phyloP scores from a whole-genome alignment of 2,329 filamentous ascomycete species.

The Phialophora macrospora region DNA sequence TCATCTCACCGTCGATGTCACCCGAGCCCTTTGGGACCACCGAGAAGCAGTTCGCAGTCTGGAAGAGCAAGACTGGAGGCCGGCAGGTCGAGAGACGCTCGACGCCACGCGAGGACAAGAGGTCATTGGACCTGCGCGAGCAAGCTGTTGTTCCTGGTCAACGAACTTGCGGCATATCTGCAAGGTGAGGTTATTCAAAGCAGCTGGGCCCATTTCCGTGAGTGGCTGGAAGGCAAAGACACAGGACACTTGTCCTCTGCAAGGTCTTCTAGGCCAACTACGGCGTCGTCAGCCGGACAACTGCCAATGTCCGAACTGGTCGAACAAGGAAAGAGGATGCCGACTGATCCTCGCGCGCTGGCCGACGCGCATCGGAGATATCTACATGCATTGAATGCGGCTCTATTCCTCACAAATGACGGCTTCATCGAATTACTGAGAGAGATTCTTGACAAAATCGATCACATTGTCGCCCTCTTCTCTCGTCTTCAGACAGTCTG shows the following conservation, averaged over 20 bases:
- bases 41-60: conserved; percentile 64
- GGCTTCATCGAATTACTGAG: conserved; percentile 50
- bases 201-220: conserved; percentile 78
- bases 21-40: conserved; percentile 70
- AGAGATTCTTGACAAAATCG: conserved; percentile 60
- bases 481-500: conserved; percentile 77
- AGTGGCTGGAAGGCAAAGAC: conserved; percentile 68
- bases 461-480: conserved; percentile 78
- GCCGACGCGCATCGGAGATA: conserved; percentile 79
- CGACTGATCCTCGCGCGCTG: conserved; percentile 77
- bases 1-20: conserved; percentile 77
- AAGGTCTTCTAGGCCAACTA: conserved; percentile 47
- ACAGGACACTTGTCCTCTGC: conserved; percentile 38
- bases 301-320: conserved; percentile 22
- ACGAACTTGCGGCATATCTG: conserved; percentile 84
- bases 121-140: conserved; percentile 89
- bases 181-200: conserved; percentile 85
- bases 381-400: conserved; percentile 65
- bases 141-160: conserved; percentile 85
- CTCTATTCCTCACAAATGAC: conserved; percentile 51
- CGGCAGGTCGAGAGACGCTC: conserved; percentile 67
- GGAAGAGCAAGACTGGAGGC: conserved; percentile 65
- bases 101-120: conserved; percentile 71
- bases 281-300: conserved; percentile 39
- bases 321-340: not conserved